Percentiles rank a stretch among this genome's conserved stretches.
These are phyloP conservation scores for Ophiocordyceps sinensis DNA, from an alignment of 2,329 filamentous ascomycete genomes.

Conservation along the genomic window DNA sequence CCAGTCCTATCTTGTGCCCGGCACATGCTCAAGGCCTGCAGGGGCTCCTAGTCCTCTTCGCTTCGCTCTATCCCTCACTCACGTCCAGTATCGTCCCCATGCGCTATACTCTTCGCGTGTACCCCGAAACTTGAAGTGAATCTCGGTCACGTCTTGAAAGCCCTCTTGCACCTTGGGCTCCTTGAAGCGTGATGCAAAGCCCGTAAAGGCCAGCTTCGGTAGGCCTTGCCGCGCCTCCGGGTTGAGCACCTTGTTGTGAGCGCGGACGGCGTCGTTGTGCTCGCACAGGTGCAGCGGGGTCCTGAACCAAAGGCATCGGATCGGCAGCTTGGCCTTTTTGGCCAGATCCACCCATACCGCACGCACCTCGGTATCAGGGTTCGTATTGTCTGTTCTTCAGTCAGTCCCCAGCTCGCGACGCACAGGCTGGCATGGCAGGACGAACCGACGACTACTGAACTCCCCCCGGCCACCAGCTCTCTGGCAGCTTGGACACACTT, in stretches of 20 bases:
- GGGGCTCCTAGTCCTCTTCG: too few relatives aligned
- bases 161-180: slow-evolving; percentile 63
- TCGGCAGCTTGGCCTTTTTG: slow-evolving; percentile 52
- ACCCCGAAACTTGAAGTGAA: slow-evolving; percentile 66
- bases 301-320: slow-evolving; percentile 78
- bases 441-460: slow-evolving; percentile 66
- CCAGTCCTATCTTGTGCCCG: too few relatives aligned
- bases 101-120: slow-evolving; percentile 50
- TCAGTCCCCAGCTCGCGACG: slow-evolving; percentile 2
- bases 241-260: slow-evolving; percentile 59
- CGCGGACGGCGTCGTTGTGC: slow-evolving; percentile 78
- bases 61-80: slow-evolving; percentile 19
- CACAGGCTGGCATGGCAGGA: slow-evolving; percentile 8
- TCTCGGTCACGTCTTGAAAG: slow-evolving; percentile 62
- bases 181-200: slow-evolving; percentile 59
- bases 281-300: slow-evolving; percentile 54
- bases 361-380: slow-evolving; percentile 65
- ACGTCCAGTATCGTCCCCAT: slow-evolving; percentile 72
- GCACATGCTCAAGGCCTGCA: too few relatives aligned
- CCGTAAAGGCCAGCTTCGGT: slow-evolving; percentile 66
- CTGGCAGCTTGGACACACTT: slow-evolving; percentile 60
- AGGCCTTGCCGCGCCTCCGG: slow-evolving; percentile 64
- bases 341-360: slow-evolving; percentile 68
- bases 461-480: slow-evolving; percentile 46
- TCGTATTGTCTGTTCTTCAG: slow-evolving; percentile 68